These are phyloP conservation scores for Chamaecrista fasciculata DNA, from an alignment of 306 rosid genomes.

Conservation along the genomic window DNA sequence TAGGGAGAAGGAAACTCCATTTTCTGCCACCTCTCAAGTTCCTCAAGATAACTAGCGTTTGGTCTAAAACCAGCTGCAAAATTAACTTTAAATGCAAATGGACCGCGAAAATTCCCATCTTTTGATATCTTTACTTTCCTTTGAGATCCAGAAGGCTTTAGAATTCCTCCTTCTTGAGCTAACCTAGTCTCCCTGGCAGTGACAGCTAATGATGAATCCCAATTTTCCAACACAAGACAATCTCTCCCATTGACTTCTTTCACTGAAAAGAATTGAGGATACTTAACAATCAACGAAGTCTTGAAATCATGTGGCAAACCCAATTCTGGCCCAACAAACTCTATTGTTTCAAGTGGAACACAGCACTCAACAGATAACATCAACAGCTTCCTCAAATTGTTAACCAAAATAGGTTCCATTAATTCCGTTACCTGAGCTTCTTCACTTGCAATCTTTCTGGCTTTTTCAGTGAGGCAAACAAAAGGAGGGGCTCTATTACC, in stretches of 20 bases:
- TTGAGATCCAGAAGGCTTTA: background rate
- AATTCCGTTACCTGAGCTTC: background rate
- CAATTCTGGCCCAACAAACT: constrained; percentile 54
- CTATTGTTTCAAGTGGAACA: constrained; percentile 56
- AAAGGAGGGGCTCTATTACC: constrained; percentile 33
- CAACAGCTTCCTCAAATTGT: constrained; percentile 59
- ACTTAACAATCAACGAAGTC: constrained; percentile 49
- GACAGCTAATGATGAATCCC: constrained; percentile 72
- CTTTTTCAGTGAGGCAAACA: constrained; percentile 17
- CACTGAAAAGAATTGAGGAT: constrained; percentile 59
- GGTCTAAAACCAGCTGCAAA: constrained; percentile 12
- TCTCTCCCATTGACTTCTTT: constrained; percentile 43
- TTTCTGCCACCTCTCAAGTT: constrained; percentile 74
- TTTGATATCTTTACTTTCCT: constrained; percentile 6
- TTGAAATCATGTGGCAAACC: constrained; percentile 58
- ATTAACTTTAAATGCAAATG: constrained; percentile 4
- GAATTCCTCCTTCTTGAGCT: constrained; percentile 17
- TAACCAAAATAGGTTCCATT: constrained; percentile 78
- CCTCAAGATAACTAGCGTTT: constrained; percentile 27
- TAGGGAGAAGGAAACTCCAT: constrained; percentile 88
- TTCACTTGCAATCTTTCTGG: constrained; percentile 9
- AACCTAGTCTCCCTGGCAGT: constrained; percentile 57
- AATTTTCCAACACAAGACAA: constrained; percentile 63
- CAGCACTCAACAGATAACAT: constrained; percentile 74
- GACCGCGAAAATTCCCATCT: constrained; percentile 7